Percentiles rank a stretch among this genome's conserved stretches.
Conservation (phyloP, 2,329 filamentous ascomycete species). For the Hymenoscyphus infarciens region DNA sequence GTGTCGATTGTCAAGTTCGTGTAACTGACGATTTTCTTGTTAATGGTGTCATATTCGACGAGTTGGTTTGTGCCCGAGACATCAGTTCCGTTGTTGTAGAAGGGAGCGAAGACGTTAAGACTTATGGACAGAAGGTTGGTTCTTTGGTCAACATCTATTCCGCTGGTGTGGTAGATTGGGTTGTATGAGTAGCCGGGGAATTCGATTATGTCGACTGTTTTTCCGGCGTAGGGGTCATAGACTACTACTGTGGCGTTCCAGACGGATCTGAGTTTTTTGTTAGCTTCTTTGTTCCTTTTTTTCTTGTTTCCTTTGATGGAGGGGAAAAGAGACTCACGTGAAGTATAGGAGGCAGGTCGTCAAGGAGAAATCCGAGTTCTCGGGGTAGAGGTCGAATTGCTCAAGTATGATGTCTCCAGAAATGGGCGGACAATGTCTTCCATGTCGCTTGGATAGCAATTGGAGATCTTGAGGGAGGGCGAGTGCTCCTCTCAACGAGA, state of each 20-base stretch:
- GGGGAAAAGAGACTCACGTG: neutral
- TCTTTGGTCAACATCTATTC: neutral
- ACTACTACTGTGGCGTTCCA: constrained; percentile 2
- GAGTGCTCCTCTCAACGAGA: neutral
- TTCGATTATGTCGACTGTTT: constrained; percentile 2
- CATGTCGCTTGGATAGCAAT: neutral
- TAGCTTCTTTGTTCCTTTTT: neutral
- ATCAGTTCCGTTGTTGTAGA: neutral
- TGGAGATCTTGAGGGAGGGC: neutral
- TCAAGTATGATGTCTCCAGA: neutral
- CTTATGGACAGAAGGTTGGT: neutral
- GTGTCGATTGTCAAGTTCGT: neutral
- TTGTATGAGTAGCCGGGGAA: neutral
- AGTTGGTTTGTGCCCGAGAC: neutral
- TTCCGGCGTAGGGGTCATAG: neutral
- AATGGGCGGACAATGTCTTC: neutral
- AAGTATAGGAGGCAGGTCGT: neutral
- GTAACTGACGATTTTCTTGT: neutral
- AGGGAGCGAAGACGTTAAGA: neutral
- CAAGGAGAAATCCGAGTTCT: constrained; percentile 1
- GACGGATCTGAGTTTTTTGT: neutral
- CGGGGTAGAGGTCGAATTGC: neutral
- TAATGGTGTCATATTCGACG: neutral
- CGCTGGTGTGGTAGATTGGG: neutral
- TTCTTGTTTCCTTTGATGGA: neutral